A percentile compares a stretch with the other conserved stretches of the same genome.
Conservation (phyloP, 2,329 filamentous ascomycete genomes). For the Celoporthe dispersa region DNA sequence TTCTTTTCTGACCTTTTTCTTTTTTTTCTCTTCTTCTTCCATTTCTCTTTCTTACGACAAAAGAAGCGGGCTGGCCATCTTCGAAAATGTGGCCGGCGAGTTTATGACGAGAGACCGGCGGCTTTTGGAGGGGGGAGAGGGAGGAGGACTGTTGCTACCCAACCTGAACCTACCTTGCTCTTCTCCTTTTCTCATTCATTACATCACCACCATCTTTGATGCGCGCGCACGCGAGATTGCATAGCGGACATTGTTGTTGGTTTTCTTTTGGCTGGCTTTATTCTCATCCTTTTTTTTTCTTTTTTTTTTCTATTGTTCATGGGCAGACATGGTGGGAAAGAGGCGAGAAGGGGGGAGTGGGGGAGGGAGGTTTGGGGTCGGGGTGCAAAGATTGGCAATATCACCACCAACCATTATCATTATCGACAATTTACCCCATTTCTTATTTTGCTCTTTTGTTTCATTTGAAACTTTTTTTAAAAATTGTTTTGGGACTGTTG, state of each 20-base stretch:
- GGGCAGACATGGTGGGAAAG: not conserved
- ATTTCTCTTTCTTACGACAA: conserved; percentile 3
- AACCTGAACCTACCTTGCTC: not conserved
- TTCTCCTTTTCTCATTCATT: not conserved
- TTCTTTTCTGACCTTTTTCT: not conserved
- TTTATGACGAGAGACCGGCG: conserved; percentile 9
- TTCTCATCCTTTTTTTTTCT: not conserved
- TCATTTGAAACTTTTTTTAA: not conserved
- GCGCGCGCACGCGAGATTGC: conserved; percentile 4
- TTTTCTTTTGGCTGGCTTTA: not conserved
- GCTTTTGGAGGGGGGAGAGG: not conserved
- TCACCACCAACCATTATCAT: not conserved
- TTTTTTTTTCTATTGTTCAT: not conserved
- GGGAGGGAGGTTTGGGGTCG: not conserved
- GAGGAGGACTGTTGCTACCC: not conserved
- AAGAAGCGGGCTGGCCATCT: conserved; percentile 12
- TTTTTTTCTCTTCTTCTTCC: not conserved
- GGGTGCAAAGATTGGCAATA: conserved; percentile 1
- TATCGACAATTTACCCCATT: not conserved
- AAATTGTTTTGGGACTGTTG: not conserved
- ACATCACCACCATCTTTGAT: not conserved
- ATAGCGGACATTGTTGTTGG: conserved; percentile 1
- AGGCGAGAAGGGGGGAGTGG: too few relatives aligned
- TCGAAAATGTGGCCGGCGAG: conserved; percentile 9
- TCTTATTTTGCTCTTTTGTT: not conserved